phyloP scores from a whole-genome alignment of 495 filamentous ascomycete species.

The Trichoderma virens region DNA sequence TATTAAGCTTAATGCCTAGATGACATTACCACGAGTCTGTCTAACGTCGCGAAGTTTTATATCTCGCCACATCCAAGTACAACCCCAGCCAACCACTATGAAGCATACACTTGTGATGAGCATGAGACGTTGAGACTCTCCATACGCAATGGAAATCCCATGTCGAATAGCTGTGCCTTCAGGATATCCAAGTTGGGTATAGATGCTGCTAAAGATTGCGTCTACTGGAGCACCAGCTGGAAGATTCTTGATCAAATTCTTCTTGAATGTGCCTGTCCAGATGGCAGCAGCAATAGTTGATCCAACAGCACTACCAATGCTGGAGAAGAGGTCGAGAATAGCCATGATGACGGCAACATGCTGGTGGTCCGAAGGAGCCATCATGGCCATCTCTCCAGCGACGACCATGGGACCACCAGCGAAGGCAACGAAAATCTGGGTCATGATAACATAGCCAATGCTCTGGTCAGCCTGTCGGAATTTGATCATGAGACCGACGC shows the following conservation, averaged over 20 bases:
- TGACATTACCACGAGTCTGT: conserved; percentile 18
- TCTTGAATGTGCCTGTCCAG: conserved; percentile 45
- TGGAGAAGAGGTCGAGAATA: conserved; percentile 41
- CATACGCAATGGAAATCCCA: conserved; percentile 42
- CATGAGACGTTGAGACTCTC: conserved; percentile 35
- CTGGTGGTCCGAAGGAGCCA: conserved; percentile 48
- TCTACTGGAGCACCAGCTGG: conserved; percentile 24
- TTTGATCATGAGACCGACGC: conserved; percentile 55
- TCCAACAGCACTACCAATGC: conserved; percentile 49
- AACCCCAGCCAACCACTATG: conserved; percentile 27
- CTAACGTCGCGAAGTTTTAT: conserved; percentile 34
- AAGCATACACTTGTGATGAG: conserved; percentile 29
- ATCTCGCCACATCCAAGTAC: conserved; percentile 33
- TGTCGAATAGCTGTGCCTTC: conserved; percentile 29
- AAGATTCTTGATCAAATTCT: conserved; percentile 35
- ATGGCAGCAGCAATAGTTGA: conserved; percentile 46
- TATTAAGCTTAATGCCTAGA: too few species aligned
- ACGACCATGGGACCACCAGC: conserved; percentile 40
- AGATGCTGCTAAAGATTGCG: conserved; percentile 40
- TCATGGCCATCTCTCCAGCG: conserved; percentile 45
- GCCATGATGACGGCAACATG: conserved; percentile 51
- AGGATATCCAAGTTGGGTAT: conserved; percentile 35
- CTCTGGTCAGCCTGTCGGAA: conserved; percentile 42
- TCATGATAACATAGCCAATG: conserved; percentile 56
- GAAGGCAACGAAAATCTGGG: conserved; percentile 62